Base-by-base conservation (phyloP, 495 filamentous ascomycete genomes). In the Chaetomidium leptoderma region DNA sequence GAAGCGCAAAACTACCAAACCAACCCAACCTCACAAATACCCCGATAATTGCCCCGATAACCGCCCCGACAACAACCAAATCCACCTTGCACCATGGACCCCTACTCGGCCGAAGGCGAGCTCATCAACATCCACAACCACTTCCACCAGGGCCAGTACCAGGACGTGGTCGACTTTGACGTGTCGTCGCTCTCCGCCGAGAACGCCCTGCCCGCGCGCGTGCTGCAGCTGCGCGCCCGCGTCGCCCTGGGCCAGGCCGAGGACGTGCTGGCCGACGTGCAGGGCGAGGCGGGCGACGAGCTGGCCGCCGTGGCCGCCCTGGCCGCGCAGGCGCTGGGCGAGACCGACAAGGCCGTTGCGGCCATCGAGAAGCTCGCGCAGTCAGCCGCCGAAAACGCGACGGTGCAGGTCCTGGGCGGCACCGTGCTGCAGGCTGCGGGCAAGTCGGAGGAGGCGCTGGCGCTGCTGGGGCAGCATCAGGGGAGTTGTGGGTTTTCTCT, bases 71-170 rank as follows among this genome's bases (percentile, higher is more conserved):
- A 44, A 44, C 19, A 59, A 50, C 14, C n/a, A n/a, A n/a, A n/a
- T n/a, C 19, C 29, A 36, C 17, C 47, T 4, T 13, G 47, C 56
- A 63, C 56, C 42, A 70, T 70, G 67, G 93, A 98, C 78, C 93
- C 92, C 58, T 98, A 92, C 69, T 95, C 90, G 21, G 81, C 89
- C 63, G 93, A 97, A 78, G 91, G 90, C 78, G 93, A 98, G 76
- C 84, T 98, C 63, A 84, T 96, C 72, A 95, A 92, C 78, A 86
- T 97, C 70, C 89, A 93, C 82, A 95, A 87, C 76, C 83, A 89
- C 78, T 97, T 96, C 83, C 88, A 93, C 80, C 88, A 91, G 70
- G 90, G 89, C 68, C 90, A 92, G 76, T 96, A 90, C 81, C 77
- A 86, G 52, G 76, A 82, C 55, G 91, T 93, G 61, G 71, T 92